Evolutionary conservation across 768 basidiomycete species (phyloP).

Genomic region (Leccinum ochraceum): DNA sequence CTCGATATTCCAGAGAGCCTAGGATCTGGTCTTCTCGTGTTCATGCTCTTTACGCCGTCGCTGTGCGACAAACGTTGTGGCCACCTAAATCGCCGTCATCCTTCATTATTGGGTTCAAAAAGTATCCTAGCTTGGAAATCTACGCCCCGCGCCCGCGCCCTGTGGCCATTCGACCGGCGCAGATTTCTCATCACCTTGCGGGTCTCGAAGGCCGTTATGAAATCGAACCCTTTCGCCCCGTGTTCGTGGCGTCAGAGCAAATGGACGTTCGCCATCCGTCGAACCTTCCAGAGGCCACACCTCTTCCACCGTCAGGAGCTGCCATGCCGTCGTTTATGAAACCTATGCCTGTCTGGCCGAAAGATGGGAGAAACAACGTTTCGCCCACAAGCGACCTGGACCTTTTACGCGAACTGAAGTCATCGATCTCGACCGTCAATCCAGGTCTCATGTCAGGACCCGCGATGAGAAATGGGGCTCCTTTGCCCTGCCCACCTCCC

Average conservation of each 20-base stretch:
- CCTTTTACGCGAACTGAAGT: slow-evolving; percentile 10
- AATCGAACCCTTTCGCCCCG: slow-evolving; percentile 46
- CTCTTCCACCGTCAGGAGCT: slow-evolving; percentile 24
- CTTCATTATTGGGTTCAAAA: slow-evolving; percentile 38
- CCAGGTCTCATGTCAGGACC: slow-evolving; percentile 26
- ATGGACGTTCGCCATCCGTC: slow-evolving; percentile 16
- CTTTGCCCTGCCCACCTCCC: slow-evolving; percentile 41
- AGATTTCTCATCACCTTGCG: slow-evolving; percentile 34
- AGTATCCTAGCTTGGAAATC: slow-evolving; percentile 36
- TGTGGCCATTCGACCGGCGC: slow-evolving; percentile 37
- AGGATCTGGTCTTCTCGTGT: slow-evolving; percentile 54
- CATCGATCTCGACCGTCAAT: slow-evolving; percentile 34
- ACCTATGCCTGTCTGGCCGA: slow-evolving; percentile 14
- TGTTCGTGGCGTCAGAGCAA: slow-evolving; percentile 21
- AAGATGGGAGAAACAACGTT: neutral
- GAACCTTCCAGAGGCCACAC: slow-evolving; percentile 29
- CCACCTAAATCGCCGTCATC: slow-evolving; percentile 31
- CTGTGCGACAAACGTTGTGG: slow-evolving; percentile 30
- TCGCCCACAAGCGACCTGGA: slow-evolving; percentile 14
- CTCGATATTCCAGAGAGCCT: slow-evolving; percentile 45
- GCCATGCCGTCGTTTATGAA: slow-evolving; percentile 21
- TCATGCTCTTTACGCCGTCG: slow-evolving; percentile 42
- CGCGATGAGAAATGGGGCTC: slow-evolving; percentile 8
- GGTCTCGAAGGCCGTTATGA: slow-evolving; percentile 46
- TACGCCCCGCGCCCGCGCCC: slow-evolving; percentile 49